A percentile compares a stretch with the other conserved stretches of the same genome.
Evolutionary conservation across 169 alveolate genomes (phyloP).

Genomic region (Blepharisma undulans): DNA sequence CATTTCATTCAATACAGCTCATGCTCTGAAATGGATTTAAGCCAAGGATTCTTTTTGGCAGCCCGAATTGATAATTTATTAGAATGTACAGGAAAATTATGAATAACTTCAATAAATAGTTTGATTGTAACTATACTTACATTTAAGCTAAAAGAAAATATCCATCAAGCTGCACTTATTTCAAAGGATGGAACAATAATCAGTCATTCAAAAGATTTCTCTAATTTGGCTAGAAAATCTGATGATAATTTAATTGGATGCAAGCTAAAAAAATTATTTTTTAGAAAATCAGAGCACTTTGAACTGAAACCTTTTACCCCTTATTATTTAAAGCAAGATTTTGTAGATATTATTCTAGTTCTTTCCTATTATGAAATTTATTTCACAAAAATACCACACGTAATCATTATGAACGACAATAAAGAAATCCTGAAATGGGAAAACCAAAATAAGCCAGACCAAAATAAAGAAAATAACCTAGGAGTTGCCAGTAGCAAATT

Average conservation of each 20-base stretch:
- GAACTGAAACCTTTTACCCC: neutral
- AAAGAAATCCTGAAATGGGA: neutral
- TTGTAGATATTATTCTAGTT: neutral
- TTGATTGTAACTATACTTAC: neutral
- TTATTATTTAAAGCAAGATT: neutral
- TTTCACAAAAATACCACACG: neutral
- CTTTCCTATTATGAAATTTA: neutral
- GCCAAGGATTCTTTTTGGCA: neutral
- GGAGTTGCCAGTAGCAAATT: neutral
- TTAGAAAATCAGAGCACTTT: neutral
- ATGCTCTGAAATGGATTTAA: neutral
- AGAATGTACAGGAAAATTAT: neutral
- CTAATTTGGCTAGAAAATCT: neutral
- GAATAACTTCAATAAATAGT: neutral
- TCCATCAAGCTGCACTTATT: neutral
- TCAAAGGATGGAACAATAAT: neutral
- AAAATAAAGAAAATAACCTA: neutral
- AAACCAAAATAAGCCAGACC: neutral
- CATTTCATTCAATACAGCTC: neutral
- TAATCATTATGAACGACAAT: neutral
- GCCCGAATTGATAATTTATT: neutral
- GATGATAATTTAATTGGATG: neutral
- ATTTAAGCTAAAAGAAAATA: neutral
- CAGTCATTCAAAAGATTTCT: neutral
- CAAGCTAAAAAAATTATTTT: neutral